These are phyloP conservation scores for Ceratocystis variospora DNA, from an alignment of 2,329 filamentous ascomycete species.

Conservation along the genomic window DNA sequence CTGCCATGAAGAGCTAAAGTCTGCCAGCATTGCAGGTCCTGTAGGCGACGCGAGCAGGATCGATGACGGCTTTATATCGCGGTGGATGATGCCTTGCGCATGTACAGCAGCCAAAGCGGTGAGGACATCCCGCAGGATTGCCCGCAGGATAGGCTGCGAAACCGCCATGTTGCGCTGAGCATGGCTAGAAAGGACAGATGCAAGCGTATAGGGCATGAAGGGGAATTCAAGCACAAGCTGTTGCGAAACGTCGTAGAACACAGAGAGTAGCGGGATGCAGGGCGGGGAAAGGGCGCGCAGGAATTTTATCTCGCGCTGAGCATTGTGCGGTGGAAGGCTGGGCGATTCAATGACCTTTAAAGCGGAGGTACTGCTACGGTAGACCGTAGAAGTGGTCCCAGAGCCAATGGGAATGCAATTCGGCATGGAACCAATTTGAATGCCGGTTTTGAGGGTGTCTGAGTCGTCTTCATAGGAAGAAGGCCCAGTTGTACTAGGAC, in stretches of 20 bases:
- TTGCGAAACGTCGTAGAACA: conserved; percentile 57
- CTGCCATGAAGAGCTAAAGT: conserved; percentile 82
- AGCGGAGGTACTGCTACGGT: conserved; percentile 50
- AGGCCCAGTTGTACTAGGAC: background rate
- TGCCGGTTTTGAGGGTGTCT: conserved; percentile 24
- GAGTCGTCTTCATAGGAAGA: background rate
- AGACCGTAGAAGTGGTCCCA: conserved; percentile 74
- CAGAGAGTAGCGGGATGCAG: conserved; percentile 54
- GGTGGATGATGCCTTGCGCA: conserved; percentile 63
- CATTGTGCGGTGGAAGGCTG: conserved; percentile 69
- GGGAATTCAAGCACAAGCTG: conserved; percentile 73
- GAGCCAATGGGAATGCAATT: conserved; percentile 42
- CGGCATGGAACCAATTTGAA: conserved; percentile 40
- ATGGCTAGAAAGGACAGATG: conserved; percentile 42
- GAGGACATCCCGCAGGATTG: conserved; percentile 54
- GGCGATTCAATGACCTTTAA: conserved; percentile 74
- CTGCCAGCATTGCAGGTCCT: conserved; percentile 66
- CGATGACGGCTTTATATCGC: conserved; percentile 88
- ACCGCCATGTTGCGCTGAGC: conserved; percentile 22
- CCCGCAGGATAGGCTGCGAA: conserved; percentile 21
- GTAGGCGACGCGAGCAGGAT: conserved; percentile 54
- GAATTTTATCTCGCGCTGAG: conserved; percentile 64
- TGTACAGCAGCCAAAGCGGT: conserved; percentile 60
- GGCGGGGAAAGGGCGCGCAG: conserved; percentile 44
- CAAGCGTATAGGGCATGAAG: conserved; percentile 62